These are phyloP conservation scores for Amylostereum chailletii DNA, from an alignment of 1,284 basidiomycete genomes.

Conservation along the genomic window DNA sequence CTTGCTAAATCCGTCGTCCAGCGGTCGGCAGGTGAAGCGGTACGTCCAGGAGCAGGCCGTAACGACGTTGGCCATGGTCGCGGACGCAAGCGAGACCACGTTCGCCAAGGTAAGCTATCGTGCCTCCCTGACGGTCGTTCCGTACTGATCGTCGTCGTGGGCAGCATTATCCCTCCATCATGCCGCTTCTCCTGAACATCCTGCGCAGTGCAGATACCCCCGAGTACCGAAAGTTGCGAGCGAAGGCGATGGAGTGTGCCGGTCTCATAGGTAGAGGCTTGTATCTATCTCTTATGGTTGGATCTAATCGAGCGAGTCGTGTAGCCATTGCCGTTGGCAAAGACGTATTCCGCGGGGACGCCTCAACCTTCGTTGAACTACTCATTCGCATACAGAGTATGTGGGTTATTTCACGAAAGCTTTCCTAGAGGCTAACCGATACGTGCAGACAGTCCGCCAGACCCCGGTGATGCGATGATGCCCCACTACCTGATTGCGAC, in stretches of 20 bases:
- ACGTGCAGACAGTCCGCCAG: slow-evolving; percentile 47
- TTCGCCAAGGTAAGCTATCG: slow-evolving; percentile 60
- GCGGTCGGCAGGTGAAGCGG: slow-evolving; percentile 27
- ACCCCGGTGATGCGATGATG: slow-evolving; percentile 58
- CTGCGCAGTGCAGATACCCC: slow-evolving; percentile 58
- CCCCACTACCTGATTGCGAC: slow-evolving; percentile 67
- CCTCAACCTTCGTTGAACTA: slow-evolving; percentile 61
- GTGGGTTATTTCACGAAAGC: slow-evolving; percentile 14
- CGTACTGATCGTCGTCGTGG: neutral
- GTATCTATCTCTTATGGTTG: neutral
- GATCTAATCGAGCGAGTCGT: too few relatives aligned
- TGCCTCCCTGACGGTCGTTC: slow-evolving; percentile 2
- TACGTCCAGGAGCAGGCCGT: slow-evolving; percentile 84
- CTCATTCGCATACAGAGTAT: slow-evolving; percentile 74
- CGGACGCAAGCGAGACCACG: slow-evolving; percentile 67
- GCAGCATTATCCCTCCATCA: slow-evolving; percentile 67
- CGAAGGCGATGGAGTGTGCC: slow-evolving; percentile 83
- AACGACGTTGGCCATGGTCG: slow-evolving; percentile 78
- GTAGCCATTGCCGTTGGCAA: slow-evolving; percentile 75
- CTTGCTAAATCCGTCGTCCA: slow-evolving; percentile 44
- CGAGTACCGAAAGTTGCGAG: slow-evolving; percentile 59
- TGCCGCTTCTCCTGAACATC: slow-evolving; percentile 68
- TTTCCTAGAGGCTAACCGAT: neutral
- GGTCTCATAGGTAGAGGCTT: slow-evolving; percentile 64
- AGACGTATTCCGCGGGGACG: slow-evolving; percentile 69